Conservation (phyloP, 1,139 yeast species). For the Pichia sp. region DNA sequence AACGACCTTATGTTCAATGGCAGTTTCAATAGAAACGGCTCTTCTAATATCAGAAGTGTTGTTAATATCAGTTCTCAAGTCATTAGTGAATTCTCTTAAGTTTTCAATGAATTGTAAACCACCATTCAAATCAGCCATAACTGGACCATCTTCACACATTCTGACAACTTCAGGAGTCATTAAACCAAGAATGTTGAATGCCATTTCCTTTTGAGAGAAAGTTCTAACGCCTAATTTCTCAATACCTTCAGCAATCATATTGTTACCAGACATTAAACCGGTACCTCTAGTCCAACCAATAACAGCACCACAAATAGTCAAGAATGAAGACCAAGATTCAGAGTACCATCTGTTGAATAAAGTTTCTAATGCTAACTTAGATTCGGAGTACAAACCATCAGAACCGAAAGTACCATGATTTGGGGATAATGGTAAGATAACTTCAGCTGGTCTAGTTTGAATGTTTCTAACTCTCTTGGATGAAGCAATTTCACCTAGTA, state of each 20-base stretch:
- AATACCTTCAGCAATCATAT: slow-evolving; percentile 95
- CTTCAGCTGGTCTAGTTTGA: slow-evolving; percentile 98
- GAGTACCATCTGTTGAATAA: slow-evolving; percentile 98
- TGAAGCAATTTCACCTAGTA: slow-evolving; percentile 82
- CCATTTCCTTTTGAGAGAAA: slow-evolving; percentile 98
- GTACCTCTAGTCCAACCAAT: slow-evolving; percentile 99
- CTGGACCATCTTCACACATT: slow-evolving; percentile 88
- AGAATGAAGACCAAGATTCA: slow-evolving; percentile 91
- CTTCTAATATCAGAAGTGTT: slow-evolving; percentile 90
- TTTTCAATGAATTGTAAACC: slow-evolving; percentile 92
- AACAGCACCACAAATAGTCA: slow-evolving; percentile 95
- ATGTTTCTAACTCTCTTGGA: slow-evolving; percentile 66
- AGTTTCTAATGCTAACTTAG: slow-evolving; percentile 90
- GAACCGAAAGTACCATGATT: slow-evolving; percentile 98
- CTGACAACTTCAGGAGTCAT: slow-evolving; percentile 80
- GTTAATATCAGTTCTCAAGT: slow-evolving; percentile 71
- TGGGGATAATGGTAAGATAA: slow-evolving; percentile 91
- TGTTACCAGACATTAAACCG: slow-evolving; percentile 95
- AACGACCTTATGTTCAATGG: slow-evolving; percentile 87
- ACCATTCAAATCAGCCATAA: slow-evolving; percentile 97
- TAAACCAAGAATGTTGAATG: slow-evolving; percentile 91
- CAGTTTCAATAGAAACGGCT: slow-evolving; percentile 90
- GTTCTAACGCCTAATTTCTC: slow-evolving; percentile 96
- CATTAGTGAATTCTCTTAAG: slow-evolving; percentile 80
- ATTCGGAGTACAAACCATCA: slow-evolving; percentile 96